These are phyloP conservation scores for Biscogniauxia sp. DNA, from an alignment of 2,329 filamentous ascomycete genomes.

Conservation along the genomic window DNA sequence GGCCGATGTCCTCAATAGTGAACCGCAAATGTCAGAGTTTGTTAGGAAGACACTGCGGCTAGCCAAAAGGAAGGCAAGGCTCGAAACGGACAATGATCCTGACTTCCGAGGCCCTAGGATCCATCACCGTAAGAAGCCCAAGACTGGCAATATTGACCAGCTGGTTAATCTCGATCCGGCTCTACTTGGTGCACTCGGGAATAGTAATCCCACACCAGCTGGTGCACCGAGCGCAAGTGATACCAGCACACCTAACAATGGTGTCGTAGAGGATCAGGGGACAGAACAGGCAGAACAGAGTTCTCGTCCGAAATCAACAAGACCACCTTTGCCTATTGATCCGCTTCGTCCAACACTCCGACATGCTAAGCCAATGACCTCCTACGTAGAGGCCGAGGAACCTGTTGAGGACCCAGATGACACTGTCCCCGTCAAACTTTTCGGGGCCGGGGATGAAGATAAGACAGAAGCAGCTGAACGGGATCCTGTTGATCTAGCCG, in stretches of 20 bases:
- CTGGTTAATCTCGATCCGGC: slow-evolving; percentile 53
- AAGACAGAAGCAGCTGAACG: slow-evolving; percentile 6
- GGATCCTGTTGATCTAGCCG: slow-evolving; percentile 42
- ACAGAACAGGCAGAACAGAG: slow-evolving; percentile 11
- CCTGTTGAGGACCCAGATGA: slow-evolving; percentile 45
- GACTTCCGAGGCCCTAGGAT: slow-evolving; percentile 48
- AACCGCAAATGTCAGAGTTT: slow-evolving; percentile 51
- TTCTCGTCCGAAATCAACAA: slow-evolving; percentile 17
- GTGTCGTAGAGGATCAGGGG: slow-evolving; percentile 14
- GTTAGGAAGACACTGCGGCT: slow-evolving; percentile 54
- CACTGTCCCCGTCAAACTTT: slow-evolving; percentile 23
- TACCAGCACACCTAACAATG: slow-evolving; percentile 11
- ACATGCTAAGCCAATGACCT: slow-evolving; percentile 50
- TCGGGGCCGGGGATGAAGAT: slow-evolving; percentile 17
- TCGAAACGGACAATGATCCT: slow-evolving; percentile 53
- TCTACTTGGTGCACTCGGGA: slow-evolving; percentile 38
- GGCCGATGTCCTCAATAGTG: slow-evolving; percentile 40
- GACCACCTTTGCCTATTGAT: slow-evolving; percentile 34
- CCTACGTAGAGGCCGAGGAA: slow-evolving; percentile 50
- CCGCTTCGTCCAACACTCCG: slow-evolving; percentile 48
- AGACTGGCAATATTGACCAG: slow-evolving; percentile 34
- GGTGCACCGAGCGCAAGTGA: slow-evolving; percentile 10
- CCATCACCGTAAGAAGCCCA: slow-evolving; percentile 43
- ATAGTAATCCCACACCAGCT: slow-evolving; percentile 23
- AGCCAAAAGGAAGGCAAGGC: slow-evolving; percentile 51